Conservation (phyloP, 345 rosid species). For the Populus deltoides region DNA sequence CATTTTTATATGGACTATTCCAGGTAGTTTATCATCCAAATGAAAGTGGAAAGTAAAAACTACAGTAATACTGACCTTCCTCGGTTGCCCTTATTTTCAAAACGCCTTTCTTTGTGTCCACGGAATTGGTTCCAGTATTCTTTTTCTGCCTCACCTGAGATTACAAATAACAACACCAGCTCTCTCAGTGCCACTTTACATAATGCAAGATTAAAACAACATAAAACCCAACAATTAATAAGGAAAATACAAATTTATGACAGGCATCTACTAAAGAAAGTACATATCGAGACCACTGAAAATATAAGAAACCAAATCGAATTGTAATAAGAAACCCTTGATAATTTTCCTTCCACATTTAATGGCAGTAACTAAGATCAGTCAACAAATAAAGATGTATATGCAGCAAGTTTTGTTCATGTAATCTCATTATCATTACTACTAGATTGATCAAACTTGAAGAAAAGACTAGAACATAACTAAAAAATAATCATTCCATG, state of each 20-base stretch:
- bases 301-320: not conserved
- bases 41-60: not conserved
- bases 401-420: not conserved
- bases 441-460: not conserved
- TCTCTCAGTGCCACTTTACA: not conserved
- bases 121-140: constrained; percentile 77
- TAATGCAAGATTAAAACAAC: not conserved
- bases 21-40: not conserved
- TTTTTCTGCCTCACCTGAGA: constrained; percentile 73
- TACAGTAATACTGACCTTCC: constrained; percentile 54
- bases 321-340: not conserved
- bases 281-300: not conserved
- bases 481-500: not conserved
- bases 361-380: not conserved
- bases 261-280: not conserved
- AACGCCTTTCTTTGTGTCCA: constrained; percentile 48
- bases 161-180: not conserved
- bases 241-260: not conserved
- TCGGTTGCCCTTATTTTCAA: constrained; percentile 50
- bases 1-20: not conserved
- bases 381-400: not conserved
- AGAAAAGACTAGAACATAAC: not conserved
- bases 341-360: not conserved
- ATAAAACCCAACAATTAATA: not conserved
- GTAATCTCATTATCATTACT: not conserved